Evolutionary conservation across 2,329 filamentous ascomycete genomes (phyloP).

Genomic region (Ophiosphaerella herpotricha): DNA sequence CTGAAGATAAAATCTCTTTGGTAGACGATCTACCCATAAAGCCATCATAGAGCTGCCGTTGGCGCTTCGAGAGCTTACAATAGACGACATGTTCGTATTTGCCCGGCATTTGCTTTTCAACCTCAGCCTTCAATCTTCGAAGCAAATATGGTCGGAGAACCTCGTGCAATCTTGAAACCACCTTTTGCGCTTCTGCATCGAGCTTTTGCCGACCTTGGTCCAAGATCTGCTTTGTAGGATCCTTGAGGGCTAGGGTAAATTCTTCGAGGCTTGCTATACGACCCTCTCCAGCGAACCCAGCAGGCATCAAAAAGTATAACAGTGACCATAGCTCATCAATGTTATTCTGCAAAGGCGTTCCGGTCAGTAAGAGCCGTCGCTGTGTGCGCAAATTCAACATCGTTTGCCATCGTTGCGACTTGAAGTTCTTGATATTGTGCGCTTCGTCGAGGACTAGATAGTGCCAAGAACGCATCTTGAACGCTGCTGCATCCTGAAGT

Average conservation of each 20-base stretch:
- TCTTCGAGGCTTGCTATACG: conserved; percentile 94
- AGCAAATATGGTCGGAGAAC: conserved; percentile 91
- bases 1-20: conserved; percentile 82
- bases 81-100: conserved; percentile 98
- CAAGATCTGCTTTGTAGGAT: conserved; percentile 92
- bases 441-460: conserved; percentile 98
- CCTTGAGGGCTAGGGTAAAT: conserved; percentile 94
- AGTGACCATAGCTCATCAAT: conserved; percentile 96
- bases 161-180: conserved; percentile 92
- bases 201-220: conserved; percentile 93
- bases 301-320: conserved; percentile 94
- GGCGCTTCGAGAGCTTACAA: conserved; percentile 91
- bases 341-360: conserved; percentile 96
- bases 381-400: conserved; percentile 91
- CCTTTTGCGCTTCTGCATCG: conserved; percentile 89
- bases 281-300: conserved; percentile 78
- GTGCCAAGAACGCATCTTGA: conserved; percentile 92
- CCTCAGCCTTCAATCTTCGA: conserved; percentile 88
- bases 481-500: conserved; percentile 88
- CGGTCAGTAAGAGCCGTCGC: conserved; percentile 84
- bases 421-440: conserved; percentile 99
- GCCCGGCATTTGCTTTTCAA: conserved; percentile 98
- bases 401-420: conserved; percentile 95
- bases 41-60: conserved; percentile 93
- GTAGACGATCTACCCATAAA: conserved; percentile 92